A percentile compares a stretch with the other conserved stretches of the same genome.
phyloP scores from a whole-genome alignment of 2,329 filamentous ascomycete species.

The Pyrenophora tritici-repentis region DNA sequence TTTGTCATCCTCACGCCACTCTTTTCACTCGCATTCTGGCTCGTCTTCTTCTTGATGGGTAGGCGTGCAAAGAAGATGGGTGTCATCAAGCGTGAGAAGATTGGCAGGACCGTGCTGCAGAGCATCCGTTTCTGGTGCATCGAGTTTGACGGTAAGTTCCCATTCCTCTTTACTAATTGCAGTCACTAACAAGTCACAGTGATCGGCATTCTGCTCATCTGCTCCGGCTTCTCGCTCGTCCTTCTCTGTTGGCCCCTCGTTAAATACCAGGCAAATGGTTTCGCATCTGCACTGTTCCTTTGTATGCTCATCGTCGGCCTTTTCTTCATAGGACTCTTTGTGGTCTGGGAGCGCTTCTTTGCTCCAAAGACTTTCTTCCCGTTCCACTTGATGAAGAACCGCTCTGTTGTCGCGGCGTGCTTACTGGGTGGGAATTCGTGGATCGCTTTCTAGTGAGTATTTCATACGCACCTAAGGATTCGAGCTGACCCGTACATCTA shows the following conservation, averaged over 20 bases:
- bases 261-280: conserved; percentile 30
- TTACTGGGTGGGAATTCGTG: conserved; percentile 35
- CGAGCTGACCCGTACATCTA: background rate
- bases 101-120: conserved; percentile 53
- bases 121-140: conserved; percentile 59
- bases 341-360: conserved; percentile 45
- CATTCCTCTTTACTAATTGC: background rate
- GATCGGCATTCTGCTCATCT: conserved; percentile 65
- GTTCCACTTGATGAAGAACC: conserved; percentile 53
- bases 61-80: conserved; percentile 62
- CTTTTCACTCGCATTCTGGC: conserved; percentile 57
- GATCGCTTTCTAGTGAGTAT: conserved; percentile 31
- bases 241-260: conserved; percentile 68
- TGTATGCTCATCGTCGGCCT: conserved; percentile 45
- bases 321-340: conserved; percentile 40
- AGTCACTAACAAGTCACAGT: conserved; percentile 30
- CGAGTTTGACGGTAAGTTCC: conserved; percentile 60
- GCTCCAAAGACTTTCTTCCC: conserved; percentile 49
- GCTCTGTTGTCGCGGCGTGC: conserved; percentile 58
- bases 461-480: background rate
- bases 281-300: conserved; percentile 44
- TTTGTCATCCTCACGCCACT: conserved; percentile 62
- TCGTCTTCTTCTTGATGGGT: conserved; percentile 62
- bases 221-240: conserved; percentile 64
- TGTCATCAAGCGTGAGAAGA: conserved; percentile 50